phyloP scores from a whole-genome alignment of 805 yeast genomes.

The Blastobotrys muscicola region DNA sequence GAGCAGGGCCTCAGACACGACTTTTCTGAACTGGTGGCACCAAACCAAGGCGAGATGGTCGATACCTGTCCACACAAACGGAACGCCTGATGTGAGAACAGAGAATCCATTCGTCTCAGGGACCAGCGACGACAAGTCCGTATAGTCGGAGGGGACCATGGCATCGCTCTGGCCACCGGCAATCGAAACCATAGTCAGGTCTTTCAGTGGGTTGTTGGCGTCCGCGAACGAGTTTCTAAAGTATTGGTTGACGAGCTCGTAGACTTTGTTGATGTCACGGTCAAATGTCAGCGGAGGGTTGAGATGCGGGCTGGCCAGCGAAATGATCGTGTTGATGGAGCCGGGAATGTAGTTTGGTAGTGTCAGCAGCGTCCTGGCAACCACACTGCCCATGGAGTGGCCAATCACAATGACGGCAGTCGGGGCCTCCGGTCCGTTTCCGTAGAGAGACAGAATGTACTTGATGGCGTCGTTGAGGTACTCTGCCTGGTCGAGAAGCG shows the following conservation, averaged over 20 bases:
- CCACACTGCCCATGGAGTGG: slow-evolving; percentile 97
- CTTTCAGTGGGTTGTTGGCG: slow-evolving; percentile 34
- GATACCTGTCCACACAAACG: slow-evolving; percentile 83
- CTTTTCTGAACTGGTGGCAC: slow-evolving; percentile 75
- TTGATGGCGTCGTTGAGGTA: slow-evolving; percentile 75
- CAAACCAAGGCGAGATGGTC: slow-evolving; percentile 92
- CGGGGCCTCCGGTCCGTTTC: slow-evolving; percentile 29
- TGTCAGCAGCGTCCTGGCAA: slow-evolving; percentile 71
- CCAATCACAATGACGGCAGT: slow-evolving; percentile 68
- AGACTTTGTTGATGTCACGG: slow-evolving; percentile 67
- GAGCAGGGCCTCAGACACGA: slow-evolving; percentile 47
- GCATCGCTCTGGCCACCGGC: slow-evolving; percentile 77
- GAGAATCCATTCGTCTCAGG: slow-evolving; percentile 73
- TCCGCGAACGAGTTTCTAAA: slow-evolving; percentile 56
- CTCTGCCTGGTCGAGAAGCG: slow-evolving; percentile 87
- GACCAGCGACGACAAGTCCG: slow-evolving; percentile 55
- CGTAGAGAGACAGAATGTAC: slow-evolving; percentile 62
- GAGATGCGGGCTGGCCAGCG: slow-evolving; percentile 83
- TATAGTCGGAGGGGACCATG: slow-evolving; percentile 81
- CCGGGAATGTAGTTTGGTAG: slow-evolving; percentile 59
- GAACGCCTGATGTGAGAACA: slow-evolving; percentile 73
- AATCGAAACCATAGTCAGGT: slow-evolving; percentile 66
- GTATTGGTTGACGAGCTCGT: slow-evolving; percentile 59
- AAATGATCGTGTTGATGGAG: slow-evolving; percentile 71
- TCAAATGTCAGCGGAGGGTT: slow-evolving; percentile 89